phyloP scores from a whole-genome alignment of 75 land plant genomes.

The Pinus albicaulis region DNA sequence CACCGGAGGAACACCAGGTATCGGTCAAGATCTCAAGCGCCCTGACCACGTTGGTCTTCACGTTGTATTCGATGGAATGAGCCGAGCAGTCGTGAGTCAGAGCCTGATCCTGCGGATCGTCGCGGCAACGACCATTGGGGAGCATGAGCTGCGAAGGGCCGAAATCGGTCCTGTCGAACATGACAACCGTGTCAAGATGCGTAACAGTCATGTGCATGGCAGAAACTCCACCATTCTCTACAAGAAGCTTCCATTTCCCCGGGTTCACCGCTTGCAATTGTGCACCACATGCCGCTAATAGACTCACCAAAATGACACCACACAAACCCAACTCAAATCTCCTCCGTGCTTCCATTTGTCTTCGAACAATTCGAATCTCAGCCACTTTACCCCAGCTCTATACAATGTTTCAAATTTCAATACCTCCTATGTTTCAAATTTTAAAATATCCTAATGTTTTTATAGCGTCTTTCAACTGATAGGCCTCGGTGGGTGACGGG shows the following conservation, averaged over 20 bases:
- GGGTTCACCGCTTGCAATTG: background rate
- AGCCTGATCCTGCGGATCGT: constrained; percentile 19
- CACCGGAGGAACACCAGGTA: constrained; percentile 84
- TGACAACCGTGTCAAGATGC: constrained; percentile 43
- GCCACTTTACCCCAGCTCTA: no score
- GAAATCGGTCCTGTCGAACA: constrained; percentile 59
- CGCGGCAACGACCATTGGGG: constrained; percentile 21
- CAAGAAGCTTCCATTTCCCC: constrained; percentile 48
- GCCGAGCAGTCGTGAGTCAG: constrained; percentile 62
- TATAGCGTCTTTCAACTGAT: no score
- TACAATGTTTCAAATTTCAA: no score
- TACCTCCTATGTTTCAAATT: no score
- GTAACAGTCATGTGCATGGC: constrained; percentile 81
- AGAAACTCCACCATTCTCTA: constrained; percentile 63
- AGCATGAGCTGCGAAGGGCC: constrained; percentile 54
- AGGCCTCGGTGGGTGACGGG: no score
- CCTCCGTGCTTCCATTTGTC: no score
- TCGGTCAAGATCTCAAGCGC: constrained; percentile 62
- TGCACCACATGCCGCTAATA: no score
- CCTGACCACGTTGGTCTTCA: constrained; percentile 31
- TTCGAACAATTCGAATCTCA: no score
- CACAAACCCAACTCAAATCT: no score
- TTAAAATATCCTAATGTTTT: no score
- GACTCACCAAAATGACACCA: no score
- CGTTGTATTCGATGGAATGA: constrained; percentile 52